Evolutionary conservation across 1,284 basidiomycete species (phyloP), one percentile per base, ranked within the genome.

Genomic region (Vanrija sp.): DNA sequence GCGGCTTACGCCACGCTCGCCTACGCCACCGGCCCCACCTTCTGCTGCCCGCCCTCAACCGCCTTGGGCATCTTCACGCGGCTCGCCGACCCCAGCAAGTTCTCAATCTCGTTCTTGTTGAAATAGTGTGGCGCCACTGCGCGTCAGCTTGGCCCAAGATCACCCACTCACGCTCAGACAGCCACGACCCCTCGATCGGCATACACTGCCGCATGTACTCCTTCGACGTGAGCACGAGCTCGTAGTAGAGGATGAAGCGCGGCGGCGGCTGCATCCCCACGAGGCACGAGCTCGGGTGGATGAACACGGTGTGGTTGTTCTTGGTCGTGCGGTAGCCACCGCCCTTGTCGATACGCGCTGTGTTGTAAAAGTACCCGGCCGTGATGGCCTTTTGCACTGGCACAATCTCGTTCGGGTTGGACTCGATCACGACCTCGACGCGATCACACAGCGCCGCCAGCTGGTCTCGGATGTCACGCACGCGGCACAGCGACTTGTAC

Each of bases 191-290:
- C 70, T 96, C 94, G 71, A 98, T 97, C 67, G 96, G 92, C 92
- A 98, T 98, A 41, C 93, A 83, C 81, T 97, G 93, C 53, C 91
- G 85, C 70, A 77, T 78, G 64, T 77, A 81, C 64, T 82, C 80
- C 64, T 82, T 81, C 45, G 73, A 76, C 12, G 81, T 83, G 51
- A 82, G 75, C 4, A 83, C 81, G 20, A 77, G 64, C 75, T 98
- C 96, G 70, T 97, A 98, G 77, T 97, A 99, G 53, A 97, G 75
- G 25, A 98, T 76, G 20, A 88, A 89, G 69, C 87, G 87, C 20
- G 93, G 85, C 0, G 94, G 96, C 0, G 96, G 96, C 63, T 97
- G 92, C 68, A 87, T 85, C 65, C 97, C 90, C 83, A 98, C 94
- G 60, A 98, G 77, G 70, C 90, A 87, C 6, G 91, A 95, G 3